phyloP scores from a whole-genome alignment of 192 early-diverging fungal species.

The Linnemannia zychae region DNA sequence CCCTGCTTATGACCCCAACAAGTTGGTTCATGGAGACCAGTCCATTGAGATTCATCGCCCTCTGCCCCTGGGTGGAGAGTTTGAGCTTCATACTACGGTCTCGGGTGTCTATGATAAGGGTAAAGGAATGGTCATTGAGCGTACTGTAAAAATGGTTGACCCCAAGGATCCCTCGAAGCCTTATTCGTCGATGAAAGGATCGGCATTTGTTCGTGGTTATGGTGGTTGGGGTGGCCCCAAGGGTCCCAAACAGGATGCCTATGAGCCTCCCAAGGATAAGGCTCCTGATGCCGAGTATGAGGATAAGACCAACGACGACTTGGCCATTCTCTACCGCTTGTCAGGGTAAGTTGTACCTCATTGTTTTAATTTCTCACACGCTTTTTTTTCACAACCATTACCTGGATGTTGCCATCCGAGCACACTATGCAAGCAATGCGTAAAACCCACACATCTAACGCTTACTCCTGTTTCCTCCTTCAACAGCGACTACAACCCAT shows the following conservation, averaged over 20 bases:
- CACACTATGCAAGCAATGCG: background rate
- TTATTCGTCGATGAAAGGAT: constrained; percentile 62
- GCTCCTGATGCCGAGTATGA: constrained; percentile 70
- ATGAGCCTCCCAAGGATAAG: constrained; percentile 65
- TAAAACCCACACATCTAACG: background rate
- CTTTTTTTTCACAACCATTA: constrained; percentile 10
- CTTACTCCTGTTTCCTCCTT: background rate
- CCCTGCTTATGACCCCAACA: constrained; percentile 75
- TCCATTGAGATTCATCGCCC: constrained; percentile 69
- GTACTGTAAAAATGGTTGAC: constrained; percentile 66
- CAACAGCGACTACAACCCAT: constrained; percentile 79
- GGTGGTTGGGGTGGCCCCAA: constrained; percentile 82
- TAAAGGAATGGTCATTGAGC: constrained; percentile 78
- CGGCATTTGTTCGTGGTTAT: constrained; percentile 76
- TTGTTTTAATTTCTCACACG: background rate
- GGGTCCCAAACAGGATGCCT: constrained; percentile 68
- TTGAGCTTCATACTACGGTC: constrained; percentile 66
- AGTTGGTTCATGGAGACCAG: constrained; percentile 84
- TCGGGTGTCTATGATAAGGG: constrained; percentile 83
- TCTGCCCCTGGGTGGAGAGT: constrained; percentile 71
- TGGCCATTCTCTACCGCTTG: constrained; percentile 80
- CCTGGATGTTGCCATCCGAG: background rate
- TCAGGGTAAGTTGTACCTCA: constrained; percentile 67
- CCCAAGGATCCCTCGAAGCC: constrained; percentile 59
- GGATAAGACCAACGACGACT: constrained; percentile 59